Base-by-base conservation (phyloP, 2,329 filamentous ascomycete genomes). In the Shiraia sp. region DNA sequence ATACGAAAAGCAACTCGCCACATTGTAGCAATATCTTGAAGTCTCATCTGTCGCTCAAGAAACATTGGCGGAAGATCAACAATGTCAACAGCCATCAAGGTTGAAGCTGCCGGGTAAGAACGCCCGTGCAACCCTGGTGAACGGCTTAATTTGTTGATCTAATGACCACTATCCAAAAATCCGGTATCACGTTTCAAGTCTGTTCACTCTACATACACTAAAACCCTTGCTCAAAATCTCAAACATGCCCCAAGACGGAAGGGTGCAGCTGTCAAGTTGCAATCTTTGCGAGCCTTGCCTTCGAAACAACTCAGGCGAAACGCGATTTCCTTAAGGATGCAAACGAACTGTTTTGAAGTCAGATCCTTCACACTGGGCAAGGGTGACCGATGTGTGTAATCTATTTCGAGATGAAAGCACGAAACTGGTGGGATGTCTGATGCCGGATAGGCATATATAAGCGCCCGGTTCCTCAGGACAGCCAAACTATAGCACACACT, bases 81-180 rank as follows among this genome's bases (percentile, higher is more conserved):
- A 37, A 29, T 19, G 8, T 37, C 25, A 13, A 12, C 24, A 13
- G n/a, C 16, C 37, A 28, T 23, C 31, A 30, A 29, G 13, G 13
- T 10, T 25, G 16, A 26, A 32, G n/a, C n/a, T n/a, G 32, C 41
- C 46, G 51, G 45, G 36, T 39, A 17, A 34, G 30, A 19, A 33
- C 31, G 47, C 37, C 58, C 43, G 51, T 57, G 58, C 55, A 44
- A 55, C 48, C 53, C 55, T 42, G 42, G 55, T 43, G 24, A 32
- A 47, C 36, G 47, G 45, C 41, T 43, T 45, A 52, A 41, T 33
- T 32, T 37, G 44, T 52, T 43, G 45, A 45, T 53, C 38, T 37
- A 35, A 28, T 32, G 15, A 44, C 39, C 28, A 46, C 40, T 42
- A 49, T 45, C 50, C 52, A 52, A 47, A 45, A 45, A 30, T 44